Evolutionary conservation across 257 asterid genomes (phyloP).

Genomic region (Dorcoceras hygrometricum): DNA sequence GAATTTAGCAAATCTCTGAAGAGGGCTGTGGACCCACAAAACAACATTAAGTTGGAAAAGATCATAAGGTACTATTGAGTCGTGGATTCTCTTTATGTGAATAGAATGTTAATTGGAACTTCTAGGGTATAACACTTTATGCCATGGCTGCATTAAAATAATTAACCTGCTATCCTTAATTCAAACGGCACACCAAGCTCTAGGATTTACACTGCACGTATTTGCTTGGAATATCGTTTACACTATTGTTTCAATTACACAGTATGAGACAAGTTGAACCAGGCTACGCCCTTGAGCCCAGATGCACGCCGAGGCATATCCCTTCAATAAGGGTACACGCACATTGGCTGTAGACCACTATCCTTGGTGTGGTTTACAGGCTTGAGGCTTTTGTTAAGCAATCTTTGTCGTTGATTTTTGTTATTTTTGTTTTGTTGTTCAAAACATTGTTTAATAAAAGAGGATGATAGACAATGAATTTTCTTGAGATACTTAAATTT

Average conservation of each 20-base stretch:
- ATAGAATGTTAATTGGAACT: background rate
- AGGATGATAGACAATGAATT: background rate
- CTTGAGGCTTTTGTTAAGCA: too few relatives aligned
- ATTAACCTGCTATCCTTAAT: background rate
- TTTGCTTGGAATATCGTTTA: too few relatives aligned
- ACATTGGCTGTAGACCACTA: background rate
- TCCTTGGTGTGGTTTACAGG: background rate
- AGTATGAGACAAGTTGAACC: background rate
- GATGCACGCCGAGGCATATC: too few relatives aligned
- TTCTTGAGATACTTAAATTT: background rate
- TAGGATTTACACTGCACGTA: too few relatives aligned
- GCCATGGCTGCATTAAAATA: background rate
- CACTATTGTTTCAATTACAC: background rate
- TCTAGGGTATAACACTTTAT: too few relatives aligned
- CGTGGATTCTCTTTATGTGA: background rate
- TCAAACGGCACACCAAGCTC: background rate
- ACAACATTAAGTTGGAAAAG: constrained; percentile 19
- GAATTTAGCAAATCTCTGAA: constrained; percentile 9
- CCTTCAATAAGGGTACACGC: too few relatives aligned
- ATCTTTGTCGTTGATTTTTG: too few relatives aligned
- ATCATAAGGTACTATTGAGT: background rate
- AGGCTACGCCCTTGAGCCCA: too few relatives aligned
- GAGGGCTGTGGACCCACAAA: background rate
- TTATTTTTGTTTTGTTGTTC: background rate
- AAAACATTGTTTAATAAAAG: background rate